A percentile compares a stretch with the other conserved stretches of the same genome.
Conservation (phyloP, 768 basidiomycete genomes). For the Gloeostereum incarnatum region DNA sequence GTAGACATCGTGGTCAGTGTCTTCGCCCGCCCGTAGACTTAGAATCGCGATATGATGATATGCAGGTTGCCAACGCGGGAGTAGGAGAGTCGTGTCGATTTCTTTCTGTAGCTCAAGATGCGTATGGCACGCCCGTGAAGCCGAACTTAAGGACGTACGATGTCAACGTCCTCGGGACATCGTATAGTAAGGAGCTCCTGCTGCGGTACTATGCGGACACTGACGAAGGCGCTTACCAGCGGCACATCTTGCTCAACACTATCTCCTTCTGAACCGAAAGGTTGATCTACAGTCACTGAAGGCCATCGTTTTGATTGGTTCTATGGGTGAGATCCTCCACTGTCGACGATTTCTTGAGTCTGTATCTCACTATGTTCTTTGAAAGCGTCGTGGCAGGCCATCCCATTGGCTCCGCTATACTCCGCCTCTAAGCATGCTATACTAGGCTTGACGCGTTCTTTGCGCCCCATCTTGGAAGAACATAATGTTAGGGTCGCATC, state of each 20-base stretch:
- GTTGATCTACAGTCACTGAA: constrained; percentile 32
- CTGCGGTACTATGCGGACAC: neutral
- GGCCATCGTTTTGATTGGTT: constrained; percentile 42
- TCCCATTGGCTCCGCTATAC: constrained; percentile 36
- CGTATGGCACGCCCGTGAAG: constrained; percentile 30
- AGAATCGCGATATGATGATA: neutral
- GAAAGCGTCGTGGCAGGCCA: constrained; percentile 40
- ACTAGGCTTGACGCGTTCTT: constrained; percentile 41
- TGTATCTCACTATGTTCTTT: neutral
- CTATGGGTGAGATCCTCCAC: constrained; percentile 29
- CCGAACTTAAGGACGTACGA: constrained; percentile 36
- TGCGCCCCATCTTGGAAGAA: constrained; percentile 23
- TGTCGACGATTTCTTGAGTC: neutral
- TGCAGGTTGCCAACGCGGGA: constrained; percentile 13
- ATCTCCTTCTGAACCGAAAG: constrained; percentile 28
- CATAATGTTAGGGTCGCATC: constrained; percentile 33
- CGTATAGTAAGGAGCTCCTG: constrained; percentile 36
- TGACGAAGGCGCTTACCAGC: constrained; percentile 23
- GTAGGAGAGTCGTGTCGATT: constrained; percentile 8
- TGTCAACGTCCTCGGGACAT: constrained; percentile 36
- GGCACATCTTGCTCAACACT: constrained; percentile 39
- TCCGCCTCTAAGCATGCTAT: constrained; percentile 45
- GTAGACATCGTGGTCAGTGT: constrained; percentile 20
- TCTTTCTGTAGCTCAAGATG: constrained; percentile 4
- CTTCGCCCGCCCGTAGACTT: neutral